Evolutionary conservation across 169 alveolate species (phyloP).

Genomic region (Plasmodium relictum): DNA sequence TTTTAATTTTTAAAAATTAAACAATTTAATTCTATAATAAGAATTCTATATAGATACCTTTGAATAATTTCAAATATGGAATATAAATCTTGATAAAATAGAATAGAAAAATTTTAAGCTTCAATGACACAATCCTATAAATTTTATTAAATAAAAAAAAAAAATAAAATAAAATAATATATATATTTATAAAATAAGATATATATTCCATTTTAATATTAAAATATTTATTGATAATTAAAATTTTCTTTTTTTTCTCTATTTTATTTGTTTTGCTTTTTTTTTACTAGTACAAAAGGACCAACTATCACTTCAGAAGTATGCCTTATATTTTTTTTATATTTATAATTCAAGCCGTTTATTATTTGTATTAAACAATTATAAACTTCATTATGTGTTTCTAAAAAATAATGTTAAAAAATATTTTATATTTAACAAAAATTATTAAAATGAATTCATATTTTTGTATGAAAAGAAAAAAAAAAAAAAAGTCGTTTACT

Average conservation of each 20-base stretch:
- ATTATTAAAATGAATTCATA: not conserved
- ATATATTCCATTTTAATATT: not conserved
- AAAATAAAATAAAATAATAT: constrained; percentile 4
- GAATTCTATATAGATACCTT: not conserved
- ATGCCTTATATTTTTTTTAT: constrained; percentile 8
- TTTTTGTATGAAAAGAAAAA: not conserved
- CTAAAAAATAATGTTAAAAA: constrained; percentile 2
- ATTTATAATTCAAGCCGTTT: not conserved
- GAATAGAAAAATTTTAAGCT: not conserved
- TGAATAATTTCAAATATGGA: too few species aligned
- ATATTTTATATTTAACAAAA: too few species aligned
- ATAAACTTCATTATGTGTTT: constrained; percentile 40
- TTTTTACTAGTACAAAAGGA: constrained; percentile 59
- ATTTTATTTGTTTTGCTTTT: not conserved
- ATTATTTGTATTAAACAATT: constrained; percentile 12
- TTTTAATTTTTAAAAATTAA: not conserved
- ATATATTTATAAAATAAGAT: not conserved
- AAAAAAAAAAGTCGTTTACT: not conserved
- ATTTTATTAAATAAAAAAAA: not conserved
- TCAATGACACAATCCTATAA: constrained; percentile 13
- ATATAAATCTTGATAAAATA: too few species aligned
- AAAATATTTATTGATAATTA: not conserved
- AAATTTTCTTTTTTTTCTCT: not conserved
- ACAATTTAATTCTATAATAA: not conserved
- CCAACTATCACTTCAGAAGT: constrained; percentile 51